Conservation (phyloP, 2,329 filamentous ascomycete genomes). For the Calonectria pseudoturangicola region DNA sequence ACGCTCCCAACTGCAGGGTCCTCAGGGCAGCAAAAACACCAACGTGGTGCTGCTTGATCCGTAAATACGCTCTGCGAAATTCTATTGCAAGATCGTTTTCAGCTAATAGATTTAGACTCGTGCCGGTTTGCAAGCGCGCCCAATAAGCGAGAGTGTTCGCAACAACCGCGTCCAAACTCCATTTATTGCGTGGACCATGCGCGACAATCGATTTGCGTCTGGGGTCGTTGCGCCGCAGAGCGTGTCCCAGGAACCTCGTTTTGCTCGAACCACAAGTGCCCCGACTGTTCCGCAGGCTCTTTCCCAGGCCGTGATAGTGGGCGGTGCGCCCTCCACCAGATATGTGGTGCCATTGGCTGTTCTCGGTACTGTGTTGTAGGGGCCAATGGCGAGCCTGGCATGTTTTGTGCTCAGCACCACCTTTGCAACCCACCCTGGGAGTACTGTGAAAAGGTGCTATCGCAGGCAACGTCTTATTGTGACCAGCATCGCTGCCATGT, state of each 20-base stretch:
- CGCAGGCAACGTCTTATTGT: conserved; percentile 3
- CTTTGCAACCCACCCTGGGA: conserved; percentile 31
- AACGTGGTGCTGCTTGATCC: conserved; percentile 29
- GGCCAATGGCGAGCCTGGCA: neutral
- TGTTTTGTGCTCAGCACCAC: conserved; percentile 41
- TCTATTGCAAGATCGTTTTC: neutral
- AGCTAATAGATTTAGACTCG: neutral
- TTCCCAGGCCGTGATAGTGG: conserved; percentile 20
- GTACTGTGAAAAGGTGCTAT: conserved; percentile 40
- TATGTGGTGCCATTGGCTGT: conserved; percentile 41
- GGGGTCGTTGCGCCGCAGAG: conserved; percentile 16
- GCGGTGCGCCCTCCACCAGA: conserved; percentile 41
- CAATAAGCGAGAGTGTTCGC: conserved; percentile 10
- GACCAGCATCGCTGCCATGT: conserved; percentile 42
- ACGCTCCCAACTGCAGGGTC: neutral
- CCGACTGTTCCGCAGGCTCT: neutral
- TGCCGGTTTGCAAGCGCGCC: neutral
- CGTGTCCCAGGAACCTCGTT: conserved; percentile 22
- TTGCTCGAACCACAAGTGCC: conserved; percentile 33
- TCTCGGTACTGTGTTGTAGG: neutral
- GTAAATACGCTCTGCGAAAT: neutral
- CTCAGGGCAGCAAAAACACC: neutral
- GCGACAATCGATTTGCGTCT: conserved; percentile 6
- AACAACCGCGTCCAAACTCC: conserved; percentile 9
- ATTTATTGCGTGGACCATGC: conserved; percentile 22